Base-by-base conservation (phyloP, 257 asterid genomes). In the Salvia splendens region DNA sequence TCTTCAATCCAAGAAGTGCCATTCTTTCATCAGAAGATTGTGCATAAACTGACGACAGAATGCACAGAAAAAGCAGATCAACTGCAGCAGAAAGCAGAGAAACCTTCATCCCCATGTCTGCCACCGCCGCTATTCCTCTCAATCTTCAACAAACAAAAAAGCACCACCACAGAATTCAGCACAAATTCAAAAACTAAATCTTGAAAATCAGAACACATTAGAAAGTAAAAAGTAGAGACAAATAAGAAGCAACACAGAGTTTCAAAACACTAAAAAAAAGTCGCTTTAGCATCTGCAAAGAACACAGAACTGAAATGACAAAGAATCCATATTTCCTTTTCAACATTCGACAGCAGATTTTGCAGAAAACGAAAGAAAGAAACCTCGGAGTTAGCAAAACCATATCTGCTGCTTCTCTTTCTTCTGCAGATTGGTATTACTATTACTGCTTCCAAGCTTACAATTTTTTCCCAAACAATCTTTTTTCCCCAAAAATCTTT, bases 1-100 rank as follows among this genome's bases (percentile, higher is more conserved):
- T 72, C 71, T 77, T 80, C 63, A 83, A 52, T 10, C 75, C 80
- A 32, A 83, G 57, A 50, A 83, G 81, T 3, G 20, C 38, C 69
- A 14, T 28, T 65, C 73, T 80, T 40, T 83, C 85, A 38, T 78
- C 71, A n/a, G 70, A 56, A n/a, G 12, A 24, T 6, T 59, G 56
- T 3, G 78, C 76, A 30, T 65, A 74, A 51, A 74, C 82, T 0
- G 75, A 70, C 52, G 68, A 58, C n/a, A 75, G 49, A 62, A 69
- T 47, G 80, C 61, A 64, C 16, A 78, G 55, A 0, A 73, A 15
- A 40, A 73, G 53, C 53, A 75, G 73, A 66, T 64, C 72, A 55
- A 70, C 5, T 36, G 78, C 73, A 14, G 59, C 71, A 43, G 57
- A 71, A 45, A 71, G 51, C 40, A 64, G 48, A 53, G 66, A 58